A percentile compares a stretch with the other conserved stretches of the same genome.
phyloP scores from a whole-genome alignment of 83 land plant genomes.

The Thuja plicata region DNA sequence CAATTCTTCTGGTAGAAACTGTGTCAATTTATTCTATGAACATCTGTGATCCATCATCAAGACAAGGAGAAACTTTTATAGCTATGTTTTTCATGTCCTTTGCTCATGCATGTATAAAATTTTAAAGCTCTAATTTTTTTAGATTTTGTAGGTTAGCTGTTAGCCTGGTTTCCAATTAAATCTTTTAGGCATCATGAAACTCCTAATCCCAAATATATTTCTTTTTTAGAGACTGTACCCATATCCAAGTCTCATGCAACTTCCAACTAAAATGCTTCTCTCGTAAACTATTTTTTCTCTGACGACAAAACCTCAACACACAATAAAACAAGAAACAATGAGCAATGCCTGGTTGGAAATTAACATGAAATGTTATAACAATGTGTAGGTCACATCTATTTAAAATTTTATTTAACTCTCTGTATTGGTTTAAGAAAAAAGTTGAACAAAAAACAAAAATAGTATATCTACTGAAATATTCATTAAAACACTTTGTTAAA shows the following conservation, averaged over 20 bases:
- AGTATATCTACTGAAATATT: neutral
- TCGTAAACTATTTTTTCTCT: neutral
- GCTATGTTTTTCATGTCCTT: too few species aligned
- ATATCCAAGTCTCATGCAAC: neutral
- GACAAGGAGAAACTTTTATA: too few species aligned
- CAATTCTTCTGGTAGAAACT: too few species aligned
- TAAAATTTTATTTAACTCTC: neutral
- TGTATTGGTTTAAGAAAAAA: neutral
- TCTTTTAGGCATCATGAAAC: neutral
- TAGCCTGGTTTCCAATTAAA: too few species aligned
- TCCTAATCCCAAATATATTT: neutral
- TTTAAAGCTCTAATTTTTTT: too few species aligned
- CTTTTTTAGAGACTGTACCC: neutral
- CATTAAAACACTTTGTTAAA: neutral
- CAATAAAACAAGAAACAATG: neutral
- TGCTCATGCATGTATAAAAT: too few species aligned
- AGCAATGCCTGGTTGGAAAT: neutral
- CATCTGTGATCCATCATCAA: too few species aligned
- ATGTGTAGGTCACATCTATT: neutral
- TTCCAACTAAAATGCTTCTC: constrained; percentile 5
- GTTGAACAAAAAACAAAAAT: neutral
- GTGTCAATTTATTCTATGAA: too few species aligned
- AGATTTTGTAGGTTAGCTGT: too few species aligned
- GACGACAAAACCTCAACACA: neutral
- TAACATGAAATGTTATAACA: neutral